phyloP scores from a whole-genome alignment of 2,329 filamentous ascomycete genomes.

The Ophiosphaerella korrae region DNA sequence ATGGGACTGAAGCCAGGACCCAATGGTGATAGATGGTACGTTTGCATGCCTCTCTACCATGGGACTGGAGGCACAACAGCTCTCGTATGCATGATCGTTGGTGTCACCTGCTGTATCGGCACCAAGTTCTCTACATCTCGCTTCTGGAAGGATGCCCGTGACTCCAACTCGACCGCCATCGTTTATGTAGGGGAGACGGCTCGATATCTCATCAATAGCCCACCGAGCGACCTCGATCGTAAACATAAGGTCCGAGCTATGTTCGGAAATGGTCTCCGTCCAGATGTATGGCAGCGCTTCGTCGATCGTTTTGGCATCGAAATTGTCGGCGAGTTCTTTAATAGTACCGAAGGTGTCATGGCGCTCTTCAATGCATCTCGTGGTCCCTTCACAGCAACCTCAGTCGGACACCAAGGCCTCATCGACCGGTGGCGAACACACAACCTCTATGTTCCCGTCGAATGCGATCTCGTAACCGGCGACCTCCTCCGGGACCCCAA shows the following conservation, averaged over 20 bases:
- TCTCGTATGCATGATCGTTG: slow-evolving; percentile 60
- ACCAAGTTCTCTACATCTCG: slow-evolving; percentile 69
- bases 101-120: slow-evolving; percentile 65
- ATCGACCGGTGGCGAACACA: slow-evolving; percentile 60
- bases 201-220: slow-evolving; percentile 72
- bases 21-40: slow-evolving; percentile 68
- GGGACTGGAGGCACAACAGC: slow-evolving; percentile 70
- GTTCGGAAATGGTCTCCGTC: slow-evolving; percentile 70
- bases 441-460: slow-evolving; percentile 68
- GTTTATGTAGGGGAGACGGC: slow-evolving; percentile 80
- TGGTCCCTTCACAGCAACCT: slow-evolving; percentile 65
- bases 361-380: slow-evolving; percentile 63
- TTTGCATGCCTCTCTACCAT: slow-evolving; percentile 79
- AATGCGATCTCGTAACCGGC: slow-evolving; percentile 70
- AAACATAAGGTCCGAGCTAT: slow-evolving; percentile 64
- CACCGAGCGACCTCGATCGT: slow-evolving; percentile 65
- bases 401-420: slow-evolving; percentile 73
- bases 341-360: slow-evolving; percentile 75
- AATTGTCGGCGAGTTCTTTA: slow-evolving; percentile 75
- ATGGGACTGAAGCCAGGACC: slow-evolving; percentile 47
- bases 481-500: slow-evolving; percentile 68
- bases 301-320: slow-evolving; percentile 66
- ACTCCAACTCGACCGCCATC: slow-evolving; percentile 70
- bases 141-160: slow-evolving; percentile 75
- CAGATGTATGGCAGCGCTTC: slow-evolving; percentile 71